Percentiles rank a stretch among this genome's conserved stretches.
Conservation (phyloP, 2,329 filamentous ascomycete genomes). For the Phaeomoniella chlamydospora region DNA sequence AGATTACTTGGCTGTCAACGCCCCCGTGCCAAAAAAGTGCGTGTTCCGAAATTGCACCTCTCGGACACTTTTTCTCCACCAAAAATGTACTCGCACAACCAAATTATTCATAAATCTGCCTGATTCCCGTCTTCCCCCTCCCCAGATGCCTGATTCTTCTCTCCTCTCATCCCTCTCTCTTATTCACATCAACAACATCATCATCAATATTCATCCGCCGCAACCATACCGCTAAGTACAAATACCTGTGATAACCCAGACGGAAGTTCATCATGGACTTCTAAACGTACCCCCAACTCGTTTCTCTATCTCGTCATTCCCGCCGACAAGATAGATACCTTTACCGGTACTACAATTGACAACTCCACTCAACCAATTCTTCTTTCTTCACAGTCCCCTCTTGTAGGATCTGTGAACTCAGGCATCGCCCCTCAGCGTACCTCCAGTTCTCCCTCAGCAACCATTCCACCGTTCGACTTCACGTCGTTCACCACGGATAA, state of each 20-base stretch:
- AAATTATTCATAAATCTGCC: neutral
- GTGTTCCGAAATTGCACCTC: too few species aligned
- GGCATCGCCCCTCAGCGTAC: slow-evolving; percentile 13
- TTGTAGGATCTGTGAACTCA: slow-evolving; percentile 16
- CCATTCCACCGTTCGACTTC: slow-evolving; percentile 16
- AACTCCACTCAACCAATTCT: slow-evolving; percentile 11
- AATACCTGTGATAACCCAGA: too few species aligned
- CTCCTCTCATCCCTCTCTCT: neutral
- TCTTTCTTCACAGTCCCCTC: slow-evolving; percentile 14
- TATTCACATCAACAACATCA: neutral
- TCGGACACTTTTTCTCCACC: too few species aligned
- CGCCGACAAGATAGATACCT: slow-evolving; percentile 15
- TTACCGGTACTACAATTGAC: neutral
- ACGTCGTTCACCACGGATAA: slow-evolving; percentile 12
- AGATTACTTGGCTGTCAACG: too few species aligned
- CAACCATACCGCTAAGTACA: too few species aligned
- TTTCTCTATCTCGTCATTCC: slow-evolving; percentile 10
- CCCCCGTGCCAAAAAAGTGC: too few species aligned
- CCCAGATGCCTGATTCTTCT: neutral
- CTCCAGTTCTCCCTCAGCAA: slow-evolving; percentile 15
- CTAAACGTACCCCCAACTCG: slow-evolving; percentile 10
- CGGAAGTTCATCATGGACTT: slow-evolving; percentile 16
- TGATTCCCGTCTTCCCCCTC: neutral
- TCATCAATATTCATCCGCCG: too few species aligned
- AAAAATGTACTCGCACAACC: too few species aligned